Evolutionary conservation across 75 land plant species (phyloP).

Genomic region (Cunninghamia lanceolata): DNA sequence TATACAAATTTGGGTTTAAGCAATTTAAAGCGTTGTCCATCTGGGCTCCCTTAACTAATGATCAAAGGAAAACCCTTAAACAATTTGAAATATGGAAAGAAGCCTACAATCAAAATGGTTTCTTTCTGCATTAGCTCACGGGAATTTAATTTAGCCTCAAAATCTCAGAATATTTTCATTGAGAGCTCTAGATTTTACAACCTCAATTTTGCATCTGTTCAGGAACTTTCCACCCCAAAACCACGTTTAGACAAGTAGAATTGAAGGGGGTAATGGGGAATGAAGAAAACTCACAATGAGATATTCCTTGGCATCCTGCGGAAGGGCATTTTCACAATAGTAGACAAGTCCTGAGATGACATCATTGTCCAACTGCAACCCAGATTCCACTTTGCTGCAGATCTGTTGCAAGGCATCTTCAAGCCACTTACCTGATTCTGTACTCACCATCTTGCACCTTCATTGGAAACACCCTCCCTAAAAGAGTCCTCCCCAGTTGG

Average conservation of each 20-base stretch:
- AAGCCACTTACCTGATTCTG: slow-evolving; percentile 45
- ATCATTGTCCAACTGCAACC: slow-evolving; percentile 59
- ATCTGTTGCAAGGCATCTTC: slow-evolving; percentile 47
- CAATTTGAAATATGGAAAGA: not conserved
- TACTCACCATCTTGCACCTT: not conserved
- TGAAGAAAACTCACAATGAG: slow-evolving; percentile 35
- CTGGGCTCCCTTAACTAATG: not conserved
- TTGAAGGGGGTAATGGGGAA: not conserved
- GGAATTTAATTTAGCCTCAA: not conserved
- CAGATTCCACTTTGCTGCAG: slow-evolving; percentile 33
- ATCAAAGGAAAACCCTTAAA: not conserved
- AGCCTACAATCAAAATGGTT: not conserved
- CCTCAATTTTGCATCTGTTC: not conserved
- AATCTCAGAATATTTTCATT: not conserved
- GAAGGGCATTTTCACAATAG: slow-evolving; percentile 80
- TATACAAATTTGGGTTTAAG: not conserved
- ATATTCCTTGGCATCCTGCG: slow-evolving; percentile 80
- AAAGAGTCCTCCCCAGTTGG: not conserved
- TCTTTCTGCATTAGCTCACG: not conserved
- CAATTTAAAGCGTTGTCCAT: not conserved
- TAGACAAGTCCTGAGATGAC: slow-evolving; percentile 78
- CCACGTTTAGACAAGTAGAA: not conserved
- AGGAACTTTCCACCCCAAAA: not conserved
- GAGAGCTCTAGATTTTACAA: not conserved
- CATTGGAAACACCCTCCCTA: not conserved